A percentile compares a stretch with the other conserved stretches of the same genome.
Conservation (phyloP, 148 eudicot genomes). For the Euryodendron excelsum region DNA sequence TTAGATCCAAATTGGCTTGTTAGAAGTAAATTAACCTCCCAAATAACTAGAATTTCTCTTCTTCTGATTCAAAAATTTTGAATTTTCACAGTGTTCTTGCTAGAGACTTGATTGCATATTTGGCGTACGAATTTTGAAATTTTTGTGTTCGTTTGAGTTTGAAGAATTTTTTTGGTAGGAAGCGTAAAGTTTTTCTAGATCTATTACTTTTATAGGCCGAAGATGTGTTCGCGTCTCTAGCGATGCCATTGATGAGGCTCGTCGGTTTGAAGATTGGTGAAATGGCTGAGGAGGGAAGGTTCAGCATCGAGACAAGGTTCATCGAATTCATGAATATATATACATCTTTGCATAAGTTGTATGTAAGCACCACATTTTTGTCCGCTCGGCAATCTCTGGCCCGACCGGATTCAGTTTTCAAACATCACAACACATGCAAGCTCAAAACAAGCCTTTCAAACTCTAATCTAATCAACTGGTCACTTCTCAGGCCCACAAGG, state of each 20-base stretch:
- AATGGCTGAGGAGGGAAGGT: too few relatives aligned
- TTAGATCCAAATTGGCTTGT: constrained; percentile 37
- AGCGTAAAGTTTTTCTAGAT: neutral
- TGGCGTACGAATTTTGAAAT: neutral
- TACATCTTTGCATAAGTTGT: too few relatives aligned
- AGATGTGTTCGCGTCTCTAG: constrained; percentile 41
- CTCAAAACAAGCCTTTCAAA: too few relatives aligned
- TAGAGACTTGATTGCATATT: neutral
- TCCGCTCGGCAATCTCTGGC: too few relatives aligned
- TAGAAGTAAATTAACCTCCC: constrained; percentile 25
- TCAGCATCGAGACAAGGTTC: too few relatives aligned
- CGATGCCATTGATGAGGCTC: constrained; percentile 40
- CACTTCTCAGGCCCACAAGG: too few relatives aligned
- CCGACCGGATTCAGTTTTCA: too few relatives aligned
- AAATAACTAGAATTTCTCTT: neutral
- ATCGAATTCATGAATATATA: too few relatives aligned
- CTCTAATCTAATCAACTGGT: too few relatives aligned
- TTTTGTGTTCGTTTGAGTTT: neutral
- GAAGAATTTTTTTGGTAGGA: neutral
- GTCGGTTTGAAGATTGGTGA: constrained; percentile 49
- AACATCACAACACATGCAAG: too few relatives aligned
- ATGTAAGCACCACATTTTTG: too few relatives aligned
- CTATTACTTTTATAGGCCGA: constrained; percentile 27
- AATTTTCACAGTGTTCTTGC: neutral
- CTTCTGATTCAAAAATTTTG: neutral